Evolutionary conservation across 495 filamentous ascomycete species (phyloP).

Genomic region (Aspergillus avenaceus): DNA sequence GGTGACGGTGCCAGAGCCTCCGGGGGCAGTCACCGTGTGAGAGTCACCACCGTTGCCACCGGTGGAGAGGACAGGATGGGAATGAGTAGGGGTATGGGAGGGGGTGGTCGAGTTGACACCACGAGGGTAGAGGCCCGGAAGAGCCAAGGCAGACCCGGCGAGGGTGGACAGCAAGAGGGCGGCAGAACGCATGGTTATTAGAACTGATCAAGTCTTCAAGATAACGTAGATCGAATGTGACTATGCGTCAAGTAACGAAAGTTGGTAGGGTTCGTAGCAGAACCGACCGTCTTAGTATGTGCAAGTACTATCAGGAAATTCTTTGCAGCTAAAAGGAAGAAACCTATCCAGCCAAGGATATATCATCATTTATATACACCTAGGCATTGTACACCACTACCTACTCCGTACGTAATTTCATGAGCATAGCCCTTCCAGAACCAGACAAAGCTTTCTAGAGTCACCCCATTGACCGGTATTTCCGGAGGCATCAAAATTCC

Average conservation of each 20-base stretch:
- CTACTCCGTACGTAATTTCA: neutral
- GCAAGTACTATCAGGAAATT: no score
- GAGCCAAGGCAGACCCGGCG: conserved; percentile 2
- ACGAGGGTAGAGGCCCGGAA: neutral
- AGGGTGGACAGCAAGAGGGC: neutral
- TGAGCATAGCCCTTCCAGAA: neutral
- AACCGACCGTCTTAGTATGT: neutral
- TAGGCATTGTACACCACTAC: neutral
- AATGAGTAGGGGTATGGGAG: neutral
- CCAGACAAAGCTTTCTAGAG: neutral
- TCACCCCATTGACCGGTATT: neutral
- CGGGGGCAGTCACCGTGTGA: neutral
- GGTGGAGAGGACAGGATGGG: neutral
- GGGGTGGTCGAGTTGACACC: neutral
- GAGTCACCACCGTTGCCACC: neutral
- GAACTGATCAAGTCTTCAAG: no score
- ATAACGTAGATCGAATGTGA: neutral
- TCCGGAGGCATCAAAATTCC: neutral
- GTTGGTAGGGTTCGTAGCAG: neutral
- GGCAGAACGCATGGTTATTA: neutral
- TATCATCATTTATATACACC: neutral
- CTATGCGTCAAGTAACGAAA: neutral
- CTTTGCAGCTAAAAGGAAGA: neutral
- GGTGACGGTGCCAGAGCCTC: neutral
- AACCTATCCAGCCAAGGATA: neutral